Evolutionary conservation across 768 basidiomycete genomes (phyloP), one percentile per base, ranked within the genome.

Genomic region (Krasilnikovozyma curviuscula): DNA sequence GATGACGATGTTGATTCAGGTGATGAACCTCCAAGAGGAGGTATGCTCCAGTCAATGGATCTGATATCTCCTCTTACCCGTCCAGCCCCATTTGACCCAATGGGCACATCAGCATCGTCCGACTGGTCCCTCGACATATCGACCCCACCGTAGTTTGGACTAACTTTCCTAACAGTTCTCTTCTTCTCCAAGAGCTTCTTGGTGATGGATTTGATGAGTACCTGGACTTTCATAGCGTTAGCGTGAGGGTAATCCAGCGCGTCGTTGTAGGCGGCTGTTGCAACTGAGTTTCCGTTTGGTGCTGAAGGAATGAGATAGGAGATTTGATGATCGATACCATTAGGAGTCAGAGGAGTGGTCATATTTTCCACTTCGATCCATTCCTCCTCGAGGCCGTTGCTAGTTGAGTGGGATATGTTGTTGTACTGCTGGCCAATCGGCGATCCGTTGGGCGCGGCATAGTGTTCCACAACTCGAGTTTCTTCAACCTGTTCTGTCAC

Each of bases 131-230:
- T n/a, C n/a, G n/a, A n/a, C n/a, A n/a, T n/a, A n/a, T n/a, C n/a
- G n/a, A n/a, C n/a, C n/a, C n/a, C n/a, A n/a, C n/a, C n/a, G n/a
- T n/a, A n/a, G n/a, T n/a, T n/a, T n/a, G n/a, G n/a, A n/a, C 30
- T 28, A 7, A 62, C 35, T 19, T 59, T 52, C 6, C 57, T 51
- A 16, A 63, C 37, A 1, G 59, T 62, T 12, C 58, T 41, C 48
- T 57, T 63, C 23, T 58, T 57, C 42, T 60, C 54, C 18, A 60
- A 50, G 6, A 65, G 47, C 54, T 57, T 60, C 48, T 59, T 56
- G 2, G 64, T 66, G 56, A 64, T 63, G 3, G 59, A 62, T 27
- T 56, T 56, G 6, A 66, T 56, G 8, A 65, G 58, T 19, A 62
- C 52, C 40, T 61, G 59, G 14, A 65, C 49, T 8, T 57, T 48